Base-by-base conservation (phyloP, 306 rosid genomes). In the Sindora glabra region DNA sequence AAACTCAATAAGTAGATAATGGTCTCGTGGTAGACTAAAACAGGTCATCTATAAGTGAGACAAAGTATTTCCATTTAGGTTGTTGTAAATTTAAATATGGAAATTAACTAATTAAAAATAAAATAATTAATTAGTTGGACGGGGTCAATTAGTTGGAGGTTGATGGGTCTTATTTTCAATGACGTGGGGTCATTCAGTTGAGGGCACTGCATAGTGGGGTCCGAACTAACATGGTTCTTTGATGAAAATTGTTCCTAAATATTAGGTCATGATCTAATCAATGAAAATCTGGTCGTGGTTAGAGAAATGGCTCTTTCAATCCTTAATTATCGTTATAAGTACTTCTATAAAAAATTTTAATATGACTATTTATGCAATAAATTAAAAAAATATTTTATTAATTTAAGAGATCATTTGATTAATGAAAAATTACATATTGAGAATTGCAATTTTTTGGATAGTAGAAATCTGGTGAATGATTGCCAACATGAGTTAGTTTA, bases 151-250 rank as follows among this genome's bases (percentile, higher is more conserved):
- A 13, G 12, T 29, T 29, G 19, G 59, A 56, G 44, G 65, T 11
- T 57, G 62, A 69, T 40, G 67, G 55, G 59, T 54, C 67, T 49
- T 53, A 32, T 78, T 64, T 70, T 64, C 59, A 48, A 76, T 38
- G 74, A 56, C 67, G 33, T 73, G 71, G 57, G 39, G 74, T 49
- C n/a, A 60, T 42, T 36, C 63, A 59, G 67, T 21, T 54, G 53
- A 68, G 70, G 55, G 62, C 79, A 68, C 64, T 67, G 68, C 57
- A 64, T 78, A 62, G 71, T 77, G 83, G 90, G 80, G 72, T 74
- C 88, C 84, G 41, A 55, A 68, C 68, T 65, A 83, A 70, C 75
- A 74, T 67, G 81, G 53, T 59, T 45, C 66, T 15, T 29, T 59
- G 48, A 42, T 75, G 36, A 69, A 76, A 38, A 45, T n/a, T 75